Evolutionary conservation across 208 protist genomes (phyloP).

Genomic region (Herpetomonas tarakana): DNA sequence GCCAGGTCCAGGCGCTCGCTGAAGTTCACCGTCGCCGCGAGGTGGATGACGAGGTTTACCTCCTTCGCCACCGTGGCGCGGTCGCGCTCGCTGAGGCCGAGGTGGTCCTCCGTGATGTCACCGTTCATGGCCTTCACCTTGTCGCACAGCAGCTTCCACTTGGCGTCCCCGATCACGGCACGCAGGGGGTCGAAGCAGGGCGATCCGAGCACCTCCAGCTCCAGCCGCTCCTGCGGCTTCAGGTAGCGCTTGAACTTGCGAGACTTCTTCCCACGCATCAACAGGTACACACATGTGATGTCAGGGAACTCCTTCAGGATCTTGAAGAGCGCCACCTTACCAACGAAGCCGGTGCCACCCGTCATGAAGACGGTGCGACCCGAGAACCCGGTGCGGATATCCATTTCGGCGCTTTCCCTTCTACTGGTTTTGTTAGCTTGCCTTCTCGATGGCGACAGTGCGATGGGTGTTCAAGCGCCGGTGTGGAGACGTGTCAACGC

Average conservation of each 20-base stretch:
- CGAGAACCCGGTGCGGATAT: slow-evolving; percentile 56
- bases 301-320: slow-evolving; percentile 77
- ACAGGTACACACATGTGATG: slow-evolving; percentile 63
- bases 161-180: slow-evolving; percentile 44
- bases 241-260: slow-evolving; percentile 60
- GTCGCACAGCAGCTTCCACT: slow-evolving; percentile 38
- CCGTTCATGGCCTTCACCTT: slow-evolving; percentile 66
- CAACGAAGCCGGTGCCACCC: slow-evolving; percentile 84
- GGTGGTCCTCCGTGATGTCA: slow-evolving; percentile 64
- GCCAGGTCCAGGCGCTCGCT: slow-evolving; percentile 70
- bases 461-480: too few relatives aligned
- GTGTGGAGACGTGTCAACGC: too few relatives aligned
- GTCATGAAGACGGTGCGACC: slow-evolving; percentile 75
- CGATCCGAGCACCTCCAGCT: slow-evolving; percentile 69
- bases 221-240: slow-evolving; percentile 62
- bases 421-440: slow-evolving; percentile 2
- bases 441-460: slow-evolving; percentile 6
- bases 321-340: slow-evolving; percentile 84
- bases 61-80: slow-evolving; percentile 38
- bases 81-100: slow-evolving; percentile 58
- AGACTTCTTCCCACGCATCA: slow-evolving; percentile 78
- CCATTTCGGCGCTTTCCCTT: slow-evolving; percentile 13
- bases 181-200: slow-evolving; percentile 76
- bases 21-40: slow-evolving; percentile 89
- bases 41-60: slow-evolving; percentile 76